Evolutionary conservation across 2,329 filamentous ascomycete species (phyloP), one percentile per base, ranked within the genome.

Genomic region (Camptophora hylomeconis): DNA sequence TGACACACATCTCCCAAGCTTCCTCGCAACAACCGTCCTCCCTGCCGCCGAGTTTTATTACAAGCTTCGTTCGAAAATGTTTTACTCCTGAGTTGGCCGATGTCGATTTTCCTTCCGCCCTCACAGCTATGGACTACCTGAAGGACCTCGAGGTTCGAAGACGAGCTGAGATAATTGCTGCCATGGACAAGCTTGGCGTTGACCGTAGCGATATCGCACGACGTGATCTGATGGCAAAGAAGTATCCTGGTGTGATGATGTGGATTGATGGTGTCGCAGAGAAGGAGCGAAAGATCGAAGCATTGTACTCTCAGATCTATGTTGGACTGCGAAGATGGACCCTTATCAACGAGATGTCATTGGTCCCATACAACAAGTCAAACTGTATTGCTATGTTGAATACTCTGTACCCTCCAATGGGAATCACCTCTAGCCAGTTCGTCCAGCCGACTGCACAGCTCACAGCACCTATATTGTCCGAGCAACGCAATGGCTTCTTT

Each of bases 301-400:
- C 57, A 14, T 49, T 70, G 17, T 78, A 77, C 49, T 70, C 69
- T 17, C 65, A 70, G 40, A 56, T 75, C 21, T 76, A 72, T 49
- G 49, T 76, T 32, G 66, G 67, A 19, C 52, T 78, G 27, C 65
- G 73, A 40, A 63, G 72, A 45, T 78, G 72, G 72, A 68, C 71
- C 34, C 53, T 78, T 45, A 66, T 77, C 50, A 75, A 77, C 42
- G 72, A 77, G 42, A 61, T 78, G 42, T 65, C 69, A 15, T 56
- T 74, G 17, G 56, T 63, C 17, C 70, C 71, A 1, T 74, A 72
- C 51, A 70, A 71, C 55, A 75, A 73, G 48, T 61, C 66, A 43
- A 76, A 75, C 47, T 75, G 72, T 45, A 60, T 75, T 38, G 73
- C 70, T 30, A 72, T 78, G 64, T 64, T 78, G 28, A 78, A 78